phyloP scores from a whole-genome alignment of 805 yeast genomes.

The Hanseniaspora occidentalis region DNA sequence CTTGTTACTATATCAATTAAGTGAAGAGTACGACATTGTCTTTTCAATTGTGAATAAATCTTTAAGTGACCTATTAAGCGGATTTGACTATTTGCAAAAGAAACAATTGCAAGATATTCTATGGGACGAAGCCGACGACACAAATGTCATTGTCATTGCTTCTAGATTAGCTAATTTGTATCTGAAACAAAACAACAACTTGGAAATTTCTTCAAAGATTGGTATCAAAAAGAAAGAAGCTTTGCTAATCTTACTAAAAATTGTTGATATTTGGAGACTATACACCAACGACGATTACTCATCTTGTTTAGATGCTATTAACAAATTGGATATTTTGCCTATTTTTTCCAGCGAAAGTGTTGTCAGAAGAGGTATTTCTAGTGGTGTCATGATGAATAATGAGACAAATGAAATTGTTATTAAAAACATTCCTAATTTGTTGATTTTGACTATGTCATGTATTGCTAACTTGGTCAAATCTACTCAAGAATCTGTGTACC shows the following conservation, averaged over 20 bases:
- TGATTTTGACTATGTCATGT: slow-evolving; percentile 73
- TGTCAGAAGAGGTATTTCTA: slow-evolving; percentile 50
- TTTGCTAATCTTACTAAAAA: slow-evolving; percentile 47
- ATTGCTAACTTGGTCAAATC: slow-evolving; percentile 45
- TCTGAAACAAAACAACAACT: slow-evolving; percentile 34
- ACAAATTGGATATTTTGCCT: slow-evolving; percentile 56
- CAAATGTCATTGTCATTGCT: slow-evolving; percentile 29
- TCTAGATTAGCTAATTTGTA: slow-evolving; percentile 22
- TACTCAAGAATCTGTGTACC: slow-evolving; percentile 7
- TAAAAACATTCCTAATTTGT: slow-evolving; percentile 66
- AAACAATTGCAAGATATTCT: slow-evolving; percentile 7
- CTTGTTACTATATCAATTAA: slow-evolving; percentile 69
- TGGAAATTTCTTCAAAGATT: slow-evolving; percentile 45
- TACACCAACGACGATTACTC: slow-evolving; percentile 50
- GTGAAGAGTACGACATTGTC: slow-evolving; percentile 79
- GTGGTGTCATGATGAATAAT: slow-evolving; percentile 50
- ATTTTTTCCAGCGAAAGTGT: slow-evolving; percentile 38
- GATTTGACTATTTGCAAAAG: slow-evolving; percentile 5
- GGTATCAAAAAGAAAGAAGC: slow-evolving; percentile 48
- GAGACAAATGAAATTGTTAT: slow-evolving; percentile 36
- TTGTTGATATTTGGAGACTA: slow-evolving; percentile 53
- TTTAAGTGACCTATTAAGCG: slow-evolving; percentile 62
- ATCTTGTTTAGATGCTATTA: slow-evolving; percentile 41
- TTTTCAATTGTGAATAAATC: slow-evolving; percentile 60
- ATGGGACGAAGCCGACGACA: slow-evolving; percentile 30